Conservation (phyloP, 768 basidiomycete genomes). For the Sistotremastrum niveocremeum region DNA sequence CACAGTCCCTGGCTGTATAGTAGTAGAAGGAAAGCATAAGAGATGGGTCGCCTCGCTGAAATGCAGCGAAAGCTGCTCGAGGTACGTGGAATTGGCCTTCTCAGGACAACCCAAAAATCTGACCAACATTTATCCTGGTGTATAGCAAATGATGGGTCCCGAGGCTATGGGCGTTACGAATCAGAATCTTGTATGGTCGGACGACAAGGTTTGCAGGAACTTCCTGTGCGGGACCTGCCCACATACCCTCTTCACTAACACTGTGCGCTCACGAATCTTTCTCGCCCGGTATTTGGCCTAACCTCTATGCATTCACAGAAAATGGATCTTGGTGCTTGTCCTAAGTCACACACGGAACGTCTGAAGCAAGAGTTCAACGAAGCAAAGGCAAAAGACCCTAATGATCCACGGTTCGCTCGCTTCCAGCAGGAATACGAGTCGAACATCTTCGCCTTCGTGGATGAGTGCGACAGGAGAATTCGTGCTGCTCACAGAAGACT, state of each 20-base stretch:
- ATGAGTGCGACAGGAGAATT: slow-evolving; percentile 96
- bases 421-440: slow-evolving; percentile 95
- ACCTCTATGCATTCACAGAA: slow-evolving; percentile 41
- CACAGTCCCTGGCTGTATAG: no score
- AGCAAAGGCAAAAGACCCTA: slow-evolving; percentile 61
- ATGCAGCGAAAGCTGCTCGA: slow-evolving; percentile 91
- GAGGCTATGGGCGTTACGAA: slow-evolving; percentile 97
- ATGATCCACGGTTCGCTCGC: slow-evolving; percentile 66
- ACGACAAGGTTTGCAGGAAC: slow-evolving; percentile 97
- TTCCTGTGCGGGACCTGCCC: slow-evolving; percentile 98
- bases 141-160: slow-evolving; percentile 99
- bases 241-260: slow-evolving; percentile 94
- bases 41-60: slow-evolving; percentile 90
- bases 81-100: slow-evolving; percentile 18
- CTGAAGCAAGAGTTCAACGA: slow-evolving; percentile 82
- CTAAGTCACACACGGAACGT: slow-evolving; percentile 90
- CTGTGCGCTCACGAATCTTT: slow-evolving; percentile 39
- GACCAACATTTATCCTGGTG: neutral
- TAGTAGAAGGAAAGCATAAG: neutral
- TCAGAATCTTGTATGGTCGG: slow-evolving; percentile 83
- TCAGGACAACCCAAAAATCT: slow-evolving; percentile 3
- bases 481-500: slow-evolving; percentile 83
- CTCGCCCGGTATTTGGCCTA: neutral
- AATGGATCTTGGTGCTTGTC: slow-evolving; percentile 99
- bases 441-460: slow-evolving; percentile 91